Evolutionary conservation across 768 basidiomycete genomes (phyloP).

Genomic region (Hypholoma fasciculare): DNA sequence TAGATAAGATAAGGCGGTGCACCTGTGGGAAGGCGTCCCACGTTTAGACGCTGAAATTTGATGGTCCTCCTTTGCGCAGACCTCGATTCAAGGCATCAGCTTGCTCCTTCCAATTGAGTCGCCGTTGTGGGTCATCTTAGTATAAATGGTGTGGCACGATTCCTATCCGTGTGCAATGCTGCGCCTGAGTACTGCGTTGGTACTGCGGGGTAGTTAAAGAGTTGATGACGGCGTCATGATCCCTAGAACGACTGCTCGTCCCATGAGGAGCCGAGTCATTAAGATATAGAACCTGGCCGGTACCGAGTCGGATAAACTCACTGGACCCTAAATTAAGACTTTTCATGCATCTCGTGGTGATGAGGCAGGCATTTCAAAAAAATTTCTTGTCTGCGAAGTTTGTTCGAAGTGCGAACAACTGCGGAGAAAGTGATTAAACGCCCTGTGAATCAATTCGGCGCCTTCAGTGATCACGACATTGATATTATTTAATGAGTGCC

Average conservation of each 20-base stretch:
- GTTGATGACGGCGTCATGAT: neutral
- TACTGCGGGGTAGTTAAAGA: neutral
- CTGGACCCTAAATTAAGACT: too few relatives aligned
- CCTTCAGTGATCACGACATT: too few relatives aligned
- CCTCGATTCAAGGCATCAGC: neutral
- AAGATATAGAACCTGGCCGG: neutral
- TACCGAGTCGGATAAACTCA: too few relatives aligned
- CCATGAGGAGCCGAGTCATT: neutral
- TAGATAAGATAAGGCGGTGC: neutral
- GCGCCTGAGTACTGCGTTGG: neutral
- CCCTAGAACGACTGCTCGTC: neutral
- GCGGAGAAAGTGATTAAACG: too few relatives aligned
- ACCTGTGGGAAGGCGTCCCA: conserved; percentile 7
- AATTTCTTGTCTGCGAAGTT: too few relatives aligned
- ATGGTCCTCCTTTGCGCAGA: too few relatives aligned
- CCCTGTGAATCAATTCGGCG: too few relatives aligned
- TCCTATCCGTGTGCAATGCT: neutral
- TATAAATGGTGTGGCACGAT: neutral
- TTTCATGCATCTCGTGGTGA: too few relatives aligned
- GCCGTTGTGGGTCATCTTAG: neutral
- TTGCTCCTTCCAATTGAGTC: neutral
- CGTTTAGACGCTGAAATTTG: neutral
- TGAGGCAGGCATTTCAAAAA: too few relatives aligned
- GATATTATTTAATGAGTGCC: too few relatives aligned
- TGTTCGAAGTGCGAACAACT: too few relatives aligned